Evolutionary conservation across 2,329 filamentous ascomycete genomes (phyloP).

Genomic region (Verticillium tricorpus): DNA sequence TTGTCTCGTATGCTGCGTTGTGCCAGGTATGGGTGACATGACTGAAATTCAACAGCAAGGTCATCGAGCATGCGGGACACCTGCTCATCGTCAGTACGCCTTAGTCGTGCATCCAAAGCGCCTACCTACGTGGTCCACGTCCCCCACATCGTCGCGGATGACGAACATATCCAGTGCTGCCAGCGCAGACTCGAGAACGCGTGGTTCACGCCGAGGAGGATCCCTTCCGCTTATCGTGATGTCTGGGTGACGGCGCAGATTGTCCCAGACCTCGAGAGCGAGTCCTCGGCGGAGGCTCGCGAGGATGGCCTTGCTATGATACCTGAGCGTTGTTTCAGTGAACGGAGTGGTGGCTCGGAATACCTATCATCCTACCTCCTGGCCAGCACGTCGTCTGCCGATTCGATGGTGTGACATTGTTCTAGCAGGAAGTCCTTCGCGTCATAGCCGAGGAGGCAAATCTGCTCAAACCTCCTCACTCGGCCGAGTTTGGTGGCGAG

Average conservation of each 20-base stretch:
- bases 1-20: conserved; percentile 59
- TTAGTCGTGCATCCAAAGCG: not conserved
- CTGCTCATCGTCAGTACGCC: conserved; percentile 29
- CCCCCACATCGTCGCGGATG: conserved; percentile 65
- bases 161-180: conserved; percentile 89
- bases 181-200: conserved; percentile 64
- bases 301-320: conserved; percentile 70
- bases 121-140: conserved; percentile 63
- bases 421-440: conserved; percentile 77
- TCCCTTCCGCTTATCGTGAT: conserved; percentile 20
- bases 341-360: conserved; percentile 3
- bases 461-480: conserved; percentile 63
- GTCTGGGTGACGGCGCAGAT: conserved; percentile 26
- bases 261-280: conserved; percentile 71
- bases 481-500: conserved; percentile 67
- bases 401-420: conserved; percentile 56
- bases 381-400: conserved; percentile 70
- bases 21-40: conserved; percentile 46
- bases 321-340: conserved; percentile 39
- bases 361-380: conserved; percentile 44
- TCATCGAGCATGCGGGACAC: conserved; percentile 61
- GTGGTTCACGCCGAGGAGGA: conserved; percentile 4
- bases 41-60: conserved; percentile 53
- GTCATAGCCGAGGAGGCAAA: conserved; percentile 75
- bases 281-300: conserved; percentile 76